Evolutionary conservation across 2,329 filamentous ascomycete species (phyloP).

Genomic region (Aaosphaeria pasadenensis): DNA sequence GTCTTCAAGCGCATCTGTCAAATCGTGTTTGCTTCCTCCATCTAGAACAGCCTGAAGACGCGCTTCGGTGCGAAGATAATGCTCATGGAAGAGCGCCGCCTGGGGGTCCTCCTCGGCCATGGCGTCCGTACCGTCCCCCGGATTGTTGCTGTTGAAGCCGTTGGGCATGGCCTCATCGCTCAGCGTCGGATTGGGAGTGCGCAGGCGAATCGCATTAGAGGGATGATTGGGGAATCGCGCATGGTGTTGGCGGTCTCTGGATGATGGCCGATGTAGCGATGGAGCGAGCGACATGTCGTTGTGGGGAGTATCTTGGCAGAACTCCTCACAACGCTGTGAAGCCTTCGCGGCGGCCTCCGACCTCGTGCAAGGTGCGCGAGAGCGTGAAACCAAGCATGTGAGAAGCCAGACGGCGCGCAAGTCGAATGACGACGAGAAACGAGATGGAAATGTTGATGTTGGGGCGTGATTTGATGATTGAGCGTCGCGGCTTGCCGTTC

Average conservation of each 20-base stretch:
- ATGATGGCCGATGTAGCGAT: constrained; percentile 39
- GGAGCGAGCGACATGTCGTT: constrained; percentile 36
- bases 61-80: constrained; percentile 74
- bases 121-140: constrained; percentile 39
- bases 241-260: constrained; percentile 42
- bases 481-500: constrained; percentile 13
- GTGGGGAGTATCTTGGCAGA: constrained; percentile 31
- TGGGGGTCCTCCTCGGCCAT: constrained; percentile 46
- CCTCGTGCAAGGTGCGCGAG: constrained; percentile 41
- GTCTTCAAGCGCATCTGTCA: constrained; percentile 22
- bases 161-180: constrained; percentile 43
- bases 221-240: constrained; percentile 35
- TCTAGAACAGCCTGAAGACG: constrained; percentile 75
- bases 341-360: constrained; percentile 39
- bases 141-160: constrained; percentile 34
- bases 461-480: constrained; percentile 29
- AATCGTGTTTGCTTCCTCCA: constrained; percentile 29
- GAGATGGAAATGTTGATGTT: constrained; percentile 32
- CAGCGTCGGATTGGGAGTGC: constrained; percentile 42
- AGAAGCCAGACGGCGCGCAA: constrained; percentile 28
- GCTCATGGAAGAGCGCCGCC: constrained; percentile 64
- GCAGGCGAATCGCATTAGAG: constrained; percentile 36
- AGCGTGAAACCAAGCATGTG: constrained; percentile 38
- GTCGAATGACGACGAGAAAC: constrained; percentile 22
- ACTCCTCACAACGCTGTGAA: constrained; percentile 35